Conservation (phyloP, 2,329 filamentous ascomycete species). For the Pseudocercospora pini-densiflorae region DNA sequence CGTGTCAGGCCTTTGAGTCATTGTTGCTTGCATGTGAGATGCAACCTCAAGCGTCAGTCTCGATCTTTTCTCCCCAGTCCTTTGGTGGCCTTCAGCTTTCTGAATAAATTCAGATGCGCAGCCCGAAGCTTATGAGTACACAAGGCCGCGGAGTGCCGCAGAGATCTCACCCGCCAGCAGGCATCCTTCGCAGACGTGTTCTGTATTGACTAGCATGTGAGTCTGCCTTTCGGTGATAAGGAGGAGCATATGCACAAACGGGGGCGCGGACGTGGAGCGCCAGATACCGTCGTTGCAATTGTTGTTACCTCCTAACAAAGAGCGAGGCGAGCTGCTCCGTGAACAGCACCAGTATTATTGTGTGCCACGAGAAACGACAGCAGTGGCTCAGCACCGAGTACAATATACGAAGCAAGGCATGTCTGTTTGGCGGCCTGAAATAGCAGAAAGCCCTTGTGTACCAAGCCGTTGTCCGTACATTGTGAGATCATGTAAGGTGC, state of each 20-base stretch:
- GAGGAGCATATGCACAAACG: conserved; percentile 11
- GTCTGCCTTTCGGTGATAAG: conserved; percentile 7
- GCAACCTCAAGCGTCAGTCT: neutral
- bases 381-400: neutral
- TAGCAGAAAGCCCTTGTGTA: conserved; percentile 5
- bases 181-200: neutral
- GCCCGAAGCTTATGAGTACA: conserved; percentile 1
- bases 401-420: neutral
- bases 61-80: neutral
- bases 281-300: conserved; percentile 14
- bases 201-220: neutral
- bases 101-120: neutral
- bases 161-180: neutral
- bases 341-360: conserved; percentile 7
- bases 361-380: conserved; percentile 1
- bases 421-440: conserved; percentile 3
- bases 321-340: neutral
- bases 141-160: neutral
- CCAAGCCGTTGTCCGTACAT: neutral
- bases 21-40: conserved; percentile 21
- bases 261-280: conserved; percentile 7
- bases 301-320: conserved; percentile 11
- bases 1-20: conserved; percentile 22
- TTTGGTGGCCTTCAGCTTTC: neutral
- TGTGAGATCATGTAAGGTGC: conserved; percentile 2